Percentiles rank a stretch among this genome's conserved stretches.
phyloP scores from a whole-genome alignment of 257 asterid species.

The Solanum peruvianum region DNA sequence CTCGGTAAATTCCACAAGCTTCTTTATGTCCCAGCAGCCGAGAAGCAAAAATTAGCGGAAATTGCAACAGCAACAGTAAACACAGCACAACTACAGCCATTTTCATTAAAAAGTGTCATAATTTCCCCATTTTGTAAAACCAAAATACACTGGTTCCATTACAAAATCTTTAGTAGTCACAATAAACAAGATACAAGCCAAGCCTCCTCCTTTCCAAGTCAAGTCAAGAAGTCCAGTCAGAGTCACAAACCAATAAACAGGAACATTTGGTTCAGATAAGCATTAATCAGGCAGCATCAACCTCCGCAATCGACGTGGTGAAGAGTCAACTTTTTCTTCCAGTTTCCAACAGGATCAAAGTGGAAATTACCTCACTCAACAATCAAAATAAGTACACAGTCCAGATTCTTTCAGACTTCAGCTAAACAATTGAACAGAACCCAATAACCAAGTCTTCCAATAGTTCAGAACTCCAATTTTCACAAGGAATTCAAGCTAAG shows the following conservation, averaged over 20 bases:
- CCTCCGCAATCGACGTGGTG: neutral
- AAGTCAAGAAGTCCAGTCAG: constrained; percentile 9
- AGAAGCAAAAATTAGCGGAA: constrained; percentile 29
- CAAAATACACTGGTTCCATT: constrained; percentile 16
- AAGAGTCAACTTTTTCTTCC: neutral
- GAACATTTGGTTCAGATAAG: neutral
- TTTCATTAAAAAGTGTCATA: constrained; percentile 14
- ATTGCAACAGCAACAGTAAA: constrained; percentile 32
- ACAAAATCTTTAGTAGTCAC: constrained; percentile 19
- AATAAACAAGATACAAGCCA: constrained; percentile 7
- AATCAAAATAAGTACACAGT: neutral
- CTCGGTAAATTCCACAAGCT: constrained; percentile 42
- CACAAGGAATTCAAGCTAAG: neutral
- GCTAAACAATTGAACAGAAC: neutral
- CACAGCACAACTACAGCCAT: constrained; percentile 25
- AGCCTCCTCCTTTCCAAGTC: neutral
- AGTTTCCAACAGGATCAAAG: neutral
- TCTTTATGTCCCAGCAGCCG: constrained; percentile 21
- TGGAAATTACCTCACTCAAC: neutral
- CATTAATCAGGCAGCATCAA: neutral
- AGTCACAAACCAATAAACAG: neutral
- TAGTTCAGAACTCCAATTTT: neutral
- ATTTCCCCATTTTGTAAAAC: constrained; percentile 14
- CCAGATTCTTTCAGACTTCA: neutral
- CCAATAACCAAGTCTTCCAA: neutral